A percentile compares a stretch with the other conserved stretches of the same genome.
Evolutionary conservation across 805 yeast genomes (phyloP).

Genomic region (Clavispora santaluciae): DNA sequence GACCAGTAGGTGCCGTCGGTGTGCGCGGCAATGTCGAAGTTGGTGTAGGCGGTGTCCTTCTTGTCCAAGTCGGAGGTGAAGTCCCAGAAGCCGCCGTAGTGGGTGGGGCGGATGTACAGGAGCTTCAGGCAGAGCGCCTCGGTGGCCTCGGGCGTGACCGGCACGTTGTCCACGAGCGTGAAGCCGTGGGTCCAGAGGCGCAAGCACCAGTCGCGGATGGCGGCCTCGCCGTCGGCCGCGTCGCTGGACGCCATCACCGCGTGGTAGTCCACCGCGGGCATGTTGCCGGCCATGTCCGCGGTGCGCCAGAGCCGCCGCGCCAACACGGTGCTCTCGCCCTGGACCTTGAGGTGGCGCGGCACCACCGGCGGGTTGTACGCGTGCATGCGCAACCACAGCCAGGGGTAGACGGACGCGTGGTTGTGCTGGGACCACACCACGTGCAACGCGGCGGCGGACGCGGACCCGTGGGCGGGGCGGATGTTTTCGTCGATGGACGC

Average conservation of each 20-base stretch:
- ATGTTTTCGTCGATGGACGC: conserved; percentile 36
- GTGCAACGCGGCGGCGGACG: conserved; percentile 12
- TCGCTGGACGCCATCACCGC: conserved; percentile 37
- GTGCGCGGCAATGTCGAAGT: conserved; percentile 57
- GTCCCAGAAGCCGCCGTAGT: conserved; percentile 80
- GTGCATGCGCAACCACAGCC: conserved; percentile 44
- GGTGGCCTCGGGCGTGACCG: conserved; percentile 56
- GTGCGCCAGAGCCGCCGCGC: conserved; percentile 42
- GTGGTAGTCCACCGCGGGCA: conserved; percentile 48
- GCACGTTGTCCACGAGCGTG: conserved; percentile 56
- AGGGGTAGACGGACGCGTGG: conserved; percentile 36
- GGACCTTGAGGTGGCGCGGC: conserved; percentile 23
- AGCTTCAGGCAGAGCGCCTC: conserved; percentile 52
- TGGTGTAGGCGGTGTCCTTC: conserved; percentile 70
- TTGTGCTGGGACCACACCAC: conserved; percentile 37
- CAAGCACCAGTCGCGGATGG: conserved; percentile 51
- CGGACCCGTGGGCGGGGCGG: conserved; percentile 13
- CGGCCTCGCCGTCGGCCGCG: conserved; percentile 30
- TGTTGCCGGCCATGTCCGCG: conserved; percentile 28
- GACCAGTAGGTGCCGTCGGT: conserved; percentile 76
- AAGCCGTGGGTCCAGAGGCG: conserved; percentile 57
- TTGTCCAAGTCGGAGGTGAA: conserved; percentile 64
- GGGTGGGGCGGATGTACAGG: conserved; percentile 61
- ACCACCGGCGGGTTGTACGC: conserved; percentile 48
- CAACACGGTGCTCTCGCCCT: conserved; percentile 26